Base-by-base conservation (phyloP, 2,329 filamentous ascomycete species). In the Capronia coronata region DNA sequence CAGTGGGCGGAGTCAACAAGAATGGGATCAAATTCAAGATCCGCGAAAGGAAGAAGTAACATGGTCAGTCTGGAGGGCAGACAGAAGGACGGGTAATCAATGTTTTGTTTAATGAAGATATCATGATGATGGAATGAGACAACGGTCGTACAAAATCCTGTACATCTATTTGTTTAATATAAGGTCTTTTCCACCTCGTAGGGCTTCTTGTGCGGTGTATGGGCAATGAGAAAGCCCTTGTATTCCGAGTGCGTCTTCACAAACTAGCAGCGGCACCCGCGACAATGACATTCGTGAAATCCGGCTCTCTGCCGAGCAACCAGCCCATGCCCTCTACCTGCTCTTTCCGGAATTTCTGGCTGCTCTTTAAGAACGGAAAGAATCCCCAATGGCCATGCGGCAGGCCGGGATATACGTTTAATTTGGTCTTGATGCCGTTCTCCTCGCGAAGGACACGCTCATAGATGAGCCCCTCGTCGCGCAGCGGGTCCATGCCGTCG, bases 11-110 rank as follows among this genome's bases (percentile, higher is more conserved):
- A 1, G 71, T 76, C 46, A 83, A 82, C 65, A 82, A 82, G 65
- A 70, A 77, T 49, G 80, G 80, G 7, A 68, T 79, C 59, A 82
- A 80, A 60, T 84, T 79, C 72, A 83, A 82, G 69, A 69, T 79
- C 38, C 69, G 79, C 48, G 78, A 81, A 68, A 69, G 80, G 57
- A 83, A 82, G 70, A 71, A 72, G 60, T 81, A 38, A 14, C 19
- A n/a, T 8, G 23, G 27, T 14, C 13, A n/a, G n/a, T n/a, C n/a
- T n/a, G n/a, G n/a, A 42, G 16, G 37, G 19, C 8, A 39, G 8
- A 39, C 22, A 23, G 14, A 7, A 41, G 25, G 22, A 41, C n/a
- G 38, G 27, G 18, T 14, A 21, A 34, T 44, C n/a, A n/a, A n/a
- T n/a, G n/a, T n/a, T n/a, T n/a, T n/a, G 18, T 43, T 23, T 29